Conservation (phyloP, 192 early-diverging fungal genomes). For the Diversispora epigaea region DNA sequence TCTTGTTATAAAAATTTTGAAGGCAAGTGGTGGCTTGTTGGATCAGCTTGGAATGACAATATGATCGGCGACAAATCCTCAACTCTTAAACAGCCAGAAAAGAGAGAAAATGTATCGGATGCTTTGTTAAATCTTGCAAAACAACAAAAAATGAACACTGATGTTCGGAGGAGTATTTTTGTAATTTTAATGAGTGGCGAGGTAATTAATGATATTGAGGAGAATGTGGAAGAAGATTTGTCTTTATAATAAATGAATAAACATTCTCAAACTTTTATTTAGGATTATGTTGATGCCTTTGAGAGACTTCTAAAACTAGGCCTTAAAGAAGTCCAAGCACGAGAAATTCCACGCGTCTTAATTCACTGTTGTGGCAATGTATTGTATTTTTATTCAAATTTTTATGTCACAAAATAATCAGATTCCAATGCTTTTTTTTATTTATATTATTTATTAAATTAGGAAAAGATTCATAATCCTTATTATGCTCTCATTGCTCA, state of each 20-base stretch:
- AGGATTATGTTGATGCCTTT: slow-evolving; percentile 92
- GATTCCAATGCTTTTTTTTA: neutral
- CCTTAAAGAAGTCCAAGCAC: slow-evolving; percentile 89
- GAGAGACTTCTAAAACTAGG: slow-evolving; percentile 80
- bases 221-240: neutral
- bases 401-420: neutral
- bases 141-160: slow-evolving; percentile 95
- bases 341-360: slow-evolving; percentile 91
- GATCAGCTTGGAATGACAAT: slow-evolving; percentile 87
- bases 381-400: slow-evolving; percentile 28
- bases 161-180: slow-evolving; percentile 89
- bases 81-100: slow-evolving; percentile 43
- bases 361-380: slow-evolving; percentile 85
- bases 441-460: slow-evolving; percentile 14
- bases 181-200: slow-evolving; percentile 88
- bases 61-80: slow-evolving; percentile 48
- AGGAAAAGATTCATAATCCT: slow-evolving; percentile 90
- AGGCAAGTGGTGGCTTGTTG: slow-evolving; percentile 97
- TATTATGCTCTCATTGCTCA: slow-evolving; percentile 88
- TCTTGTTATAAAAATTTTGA: slow-evolving; percentile 12
- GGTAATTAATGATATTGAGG: slow-evolving; percentile 38
- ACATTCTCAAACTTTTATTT: neutral
- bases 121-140: slow-evolving; percentile 77
- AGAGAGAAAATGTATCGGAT: slow-evolving; percentile 46
- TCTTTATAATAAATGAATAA: neutral